Base-by-base conservation (phyloP, 768 basidiomycete species). In the Hemileccinum rubropunctum region DNA sequence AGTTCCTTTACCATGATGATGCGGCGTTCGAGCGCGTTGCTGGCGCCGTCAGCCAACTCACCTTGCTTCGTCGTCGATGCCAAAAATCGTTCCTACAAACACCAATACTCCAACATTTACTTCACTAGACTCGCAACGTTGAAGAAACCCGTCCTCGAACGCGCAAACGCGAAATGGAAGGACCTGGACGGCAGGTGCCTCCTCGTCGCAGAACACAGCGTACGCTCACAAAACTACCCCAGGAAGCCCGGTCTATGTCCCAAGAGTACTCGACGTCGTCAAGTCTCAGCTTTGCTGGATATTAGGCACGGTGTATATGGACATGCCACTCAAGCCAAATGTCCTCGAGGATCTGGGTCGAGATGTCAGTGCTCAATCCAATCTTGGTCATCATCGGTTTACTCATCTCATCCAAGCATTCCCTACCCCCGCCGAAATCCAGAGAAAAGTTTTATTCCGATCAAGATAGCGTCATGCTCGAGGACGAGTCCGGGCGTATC, bases 301-400 rank as follows among this genome's bases (percentile, higher is more conserved):
- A 53, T 74, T 97, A 47, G 97, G 97, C 4, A 99, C 97, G 0
- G 85, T 98, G 6, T 99, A 98, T 67, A 87, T 98, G 84, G 94
- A 99, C 52, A 99, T 99, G 97, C 91, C 94, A 9, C 76, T 98
- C 45, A 99, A 99, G 63, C 95, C 95, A 0, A 98, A 98, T 62
- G 90, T 99, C n/a, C 78, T 99, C 54, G 88, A 93, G 59, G 97
- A 99, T 56, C 81, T 98, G 56, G 92, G 86, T 20, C 79, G 90
- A 66, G 94, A 99, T 60, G 97, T 98, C 62, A 58, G 91, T 76
- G 18, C 32, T 18, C 42, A 47, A 45, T 37, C 41, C 45, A 18
- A 53, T 55, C 36, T 14, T 21, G 20, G 4, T 33, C 28, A 13
- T 52, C 49, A 13, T 52, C 49, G 47, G 42, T 47, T 45, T 28